Conservation (phyloP, 805 yeast genomes). For the Saturnispora besseyi region DNA sequence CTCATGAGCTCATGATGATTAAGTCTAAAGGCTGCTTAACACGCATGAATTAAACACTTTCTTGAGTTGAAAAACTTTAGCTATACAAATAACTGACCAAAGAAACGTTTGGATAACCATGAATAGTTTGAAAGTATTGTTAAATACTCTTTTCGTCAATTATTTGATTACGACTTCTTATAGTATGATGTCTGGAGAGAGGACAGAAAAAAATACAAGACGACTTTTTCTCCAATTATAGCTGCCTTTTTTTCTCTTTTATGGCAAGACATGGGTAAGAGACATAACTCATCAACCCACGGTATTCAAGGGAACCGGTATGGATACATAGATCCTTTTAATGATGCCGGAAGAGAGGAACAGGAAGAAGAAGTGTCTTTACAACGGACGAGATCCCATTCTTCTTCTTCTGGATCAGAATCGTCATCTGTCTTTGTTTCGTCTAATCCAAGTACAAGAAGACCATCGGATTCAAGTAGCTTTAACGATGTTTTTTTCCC, state of each 20-base stretch:
- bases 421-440: slow-evolving; percentile 24
- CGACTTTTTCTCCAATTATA: background rate
- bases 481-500: slow-evolving; percentile 92
- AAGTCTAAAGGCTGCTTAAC: too few relatives aligned
- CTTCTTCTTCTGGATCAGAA: slow-evolving; percentile 7
- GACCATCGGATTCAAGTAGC: slow-evolving; percentile 60
- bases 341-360: background rate
- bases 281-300: background rate
- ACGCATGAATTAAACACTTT: too few relatives aligned
- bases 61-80: too few relatives aligned
- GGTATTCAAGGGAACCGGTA: background rate
- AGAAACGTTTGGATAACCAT: too few relatives aligned
- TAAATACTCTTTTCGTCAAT: too few relatives aligned
- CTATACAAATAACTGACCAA: too few relatives aligned
- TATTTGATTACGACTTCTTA: too few relatives aligned
- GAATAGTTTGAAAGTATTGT: too few relatives aligned
- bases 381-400: background rate
- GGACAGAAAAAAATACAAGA: background rate
- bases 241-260: background rate
- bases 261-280: slow-evolving; percentile 1
- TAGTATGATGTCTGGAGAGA: background rate
- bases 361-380: background rate
- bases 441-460: slow-evolving; percentile 58
- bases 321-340: slow-evolving; percentile 6
- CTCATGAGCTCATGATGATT: background rate